Base-by-base conservation (phyloP, 148 eudicot genomes). In the Oxyria digyna region DNA sequence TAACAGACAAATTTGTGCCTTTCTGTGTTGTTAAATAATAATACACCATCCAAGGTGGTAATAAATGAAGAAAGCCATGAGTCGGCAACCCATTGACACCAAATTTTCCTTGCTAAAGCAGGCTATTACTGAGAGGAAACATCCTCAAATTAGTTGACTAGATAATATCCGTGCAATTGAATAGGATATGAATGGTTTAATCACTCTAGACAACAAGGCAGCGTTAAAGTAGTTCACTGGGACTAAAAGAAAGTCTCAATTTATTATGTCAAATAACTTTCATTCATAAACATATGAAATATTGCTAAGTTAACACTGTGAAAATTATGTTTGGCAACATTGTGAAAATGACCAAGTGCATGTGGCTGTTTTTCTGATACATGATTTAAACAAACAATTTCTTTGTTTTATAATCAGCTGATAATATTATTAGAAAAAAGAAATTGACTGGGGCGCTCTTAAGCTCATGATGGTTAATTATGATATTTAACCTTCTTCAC, bases 1-100 rank as follows among this genome's bases (percentile, higher is more conserved):
- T 91, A 80, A 77, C 73, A 29, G 45, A 59, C 26, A 76, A 23
- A 43, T 24, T 38, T 12, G 41, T 62, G 66, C 21, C 26, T 31
- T 64, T 21, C 14, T 37, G 67, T 21, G 46, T 69, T 14, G 32
- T 54, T 54, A 55, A 3, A 35, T 57, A n/a, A 11, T 27, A 12
- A 54, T 24, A 18, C 27, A 35, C 37, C 35, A 4, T 13, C 35
- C 35, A 57, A 57, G 37, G 35, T 24, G 33, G 9, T 12, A 4
- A 4, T 18, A 57, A 26, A 27, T 14, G 35, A 2, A 14, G 9
- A 54, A 24, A 2, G 35, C 64, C 64, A 26, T 57, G n/a, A 26
- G 24, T 57, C 13, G 64, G 35, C 64, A 57, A 29, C 35, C 35
- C 35, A 14, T 13, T 57, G 64, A 8, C 2, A 57, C 35, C 35